Conservation (phyloP, 1,284 basidiomycete genomes). For the Tausonia pullulans region DNA sequence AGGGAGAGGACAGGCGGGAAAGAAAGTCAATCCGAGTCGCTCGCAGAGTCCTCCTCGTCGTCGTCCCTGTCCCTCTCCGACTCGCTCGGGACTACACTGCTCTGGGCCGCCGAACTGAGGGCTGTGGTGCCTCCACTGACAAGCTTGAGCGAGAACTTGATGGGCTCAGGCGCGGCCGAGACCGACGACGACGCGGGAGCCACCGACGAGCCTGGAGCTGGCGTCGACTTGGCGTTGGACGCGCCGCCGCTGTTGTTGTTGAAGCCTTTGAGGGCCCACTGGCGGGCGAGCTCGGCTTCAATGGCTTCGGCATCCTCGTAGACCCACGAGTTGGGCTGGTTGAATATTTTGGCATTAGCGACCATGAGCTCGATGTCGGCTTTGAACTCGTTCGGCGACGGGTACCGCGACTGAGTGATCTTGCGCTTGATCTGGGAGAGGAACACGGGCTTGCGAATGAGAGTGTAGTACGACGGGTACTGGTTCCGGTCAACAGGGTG, state of each 20-base stretch:
- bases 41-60: no score
- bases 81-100: no score
- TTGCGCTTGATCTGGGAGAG: constrained; percentile 79
- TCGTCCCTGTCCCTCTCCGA: no score
- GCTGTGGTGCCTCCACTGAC: no score
- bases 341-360: constrained; percentile 81
- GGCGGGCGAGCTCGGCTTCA: constrained; percentile 66
- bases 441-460: constrained; percentile 65
- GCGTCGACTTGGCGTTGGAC: constrained; percentile 7
- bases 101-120: no score
- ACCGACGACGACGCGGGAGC: no score
- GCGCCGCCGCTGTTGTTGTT: constrained; percentile 14
- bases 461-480: constrained; percentile 82
- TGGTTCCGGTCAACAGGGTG: constrained; percentile 65
- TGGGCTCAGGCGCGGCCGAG: no score
- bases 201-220: not conserved
- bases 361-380: constrained; percentile 86
- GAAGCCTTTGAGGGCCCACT: constrained; percentile 30
- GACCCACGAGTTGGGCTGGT: constrained; percentile 61
- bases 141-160: no score
- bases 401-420: constrained; percentile 59
- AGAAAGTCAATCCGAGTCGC: no score
- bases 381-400: constrained; percentile 58
- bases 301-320: constrained; percentile 87
- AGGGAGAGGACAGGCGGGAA: no score